Conservation (phyloP, 768 basidiomycete species). For the Hydnum rufescens region DNA sequence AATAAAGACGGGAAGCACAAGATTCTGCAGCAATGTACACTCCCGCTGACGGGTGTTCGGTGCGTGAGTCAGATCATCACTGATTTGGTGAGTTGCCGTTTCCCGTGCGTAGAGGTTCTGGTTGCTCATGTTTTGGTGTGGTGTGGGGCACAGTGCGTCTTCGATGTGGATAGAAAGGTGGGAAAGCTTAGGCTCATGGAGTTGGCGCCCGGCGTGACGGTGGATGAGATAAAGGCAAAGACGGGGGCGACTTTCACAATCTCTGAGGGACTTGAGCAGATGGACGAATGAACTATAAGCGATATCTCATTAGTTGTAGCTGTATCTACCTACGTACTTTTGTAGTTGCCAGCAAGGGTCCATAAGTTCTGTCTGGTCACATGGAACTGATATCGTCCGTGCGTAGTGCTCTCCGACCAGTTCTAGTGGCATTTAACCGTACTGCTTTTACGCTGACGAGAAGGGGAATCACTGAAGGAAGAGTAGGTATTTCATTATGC, state of each 20-base stretch:
- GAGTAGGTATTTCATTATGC: too few relatives aligned
- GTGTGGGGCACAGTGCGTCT: slow-evolving; percentile 36
- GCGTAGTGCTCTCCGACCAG: too few relatives aligned
- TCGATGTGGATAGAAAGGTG: slow-evolving; percentile 60
- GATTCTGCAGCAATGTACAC: slow-evolving; percentile 57
- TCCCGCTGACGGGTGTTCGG: slow-evolving; percentile 78
- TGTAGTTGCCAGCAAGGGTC: too few relatives aligned
- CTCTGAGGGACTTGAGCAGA: slow-evolving; percentile 14
- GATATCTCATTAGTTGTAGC: too few relatives aligned
- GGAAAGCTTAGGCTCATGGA: slow-evolving; percentile 62
- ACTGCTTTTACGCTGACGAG: too few relatives aligned
- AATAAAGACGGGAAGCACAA: slow-evolving; percentile 82
- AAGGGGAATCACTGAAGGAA: too few relatives aligned
- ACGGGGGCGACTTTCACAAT: slow-evolving; percentile 61
- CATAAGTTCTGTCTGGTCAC: too few relatives aligned
- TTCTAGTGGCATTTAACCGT: too few relatives aligned
- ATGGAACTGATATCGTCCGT: too few relatives aligned
- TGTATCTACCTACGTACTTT: too few relatives aligned
- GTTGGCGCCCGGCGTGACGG: slow-evolving; percentile 59
- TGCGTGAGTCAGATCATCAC: slow-evolving; percentile 85
- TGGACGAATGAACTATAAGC: too few relatives aligned
- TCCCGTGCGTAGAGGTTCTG: neutral
- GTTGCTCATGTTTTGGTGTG: neutral
- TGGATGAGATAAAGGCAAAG: slow-evolving; percentile 73
- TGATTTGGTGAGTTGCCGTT: slow-evolving; percentile 39